phyloP scores from a whole-genome alignment of 257 asterid genomes.

The Asclepias syriaca region DNA sequence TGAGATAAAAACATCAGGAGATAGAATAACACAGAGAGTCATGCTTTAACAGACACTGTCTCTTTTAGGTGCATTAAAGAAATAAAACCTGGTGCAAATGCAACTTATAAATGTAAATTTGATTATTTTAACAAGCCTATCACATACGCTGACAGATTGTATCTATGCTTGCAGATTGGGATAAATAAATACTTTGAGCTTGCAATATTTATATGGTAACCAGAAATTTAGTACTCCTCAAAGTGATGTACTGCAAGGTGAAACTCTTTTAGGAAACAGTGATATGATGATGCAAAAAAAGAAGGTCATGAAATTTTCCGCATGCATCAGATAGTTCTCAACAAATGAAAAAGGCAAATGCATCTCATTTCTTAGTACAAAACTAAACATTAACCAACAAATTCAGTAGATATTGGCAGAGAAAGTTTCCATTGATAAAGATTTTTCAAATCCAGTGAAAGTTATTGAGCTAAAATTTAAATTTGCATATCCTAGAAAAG shows the following conservation, averaged over 20 bases:
- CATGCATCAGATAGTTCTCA: not conserved
- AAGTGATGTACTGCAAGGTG: not conserved
- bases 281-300: not conserved
- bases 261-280: not conserved
- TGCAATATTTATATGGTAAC: not conserved
- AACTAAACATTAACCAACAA: not conserved
- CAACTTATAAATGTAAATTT: not conserved
- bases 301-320: not conserved
- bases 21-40: not conserved
- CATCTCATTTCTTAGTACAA: not conserved
- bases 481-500: not conserved
- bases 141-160: not conserved
- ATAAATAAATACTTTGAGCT: not conserved
- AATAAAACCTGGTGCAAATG: not conserved
- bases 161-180: not conserved
- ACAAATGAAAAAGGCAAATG: not conserved
- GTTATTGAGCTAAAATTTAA: not conserved
- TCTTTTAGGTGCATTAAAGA: not conserved
- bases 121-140: not conserved
- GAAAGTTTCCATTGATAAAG: not conserved
- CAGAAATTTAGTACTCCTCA: not conserved
- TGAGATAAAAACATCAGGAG: slow-evolving; percentile 18
- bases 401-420: not conserved
- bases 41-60: not conserved
- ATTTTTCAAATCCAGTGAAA: not conserved